Base-by-base conservation (phyloP, 306 rosid genomes). In the Trichosanthes cucumerina region DNA sequence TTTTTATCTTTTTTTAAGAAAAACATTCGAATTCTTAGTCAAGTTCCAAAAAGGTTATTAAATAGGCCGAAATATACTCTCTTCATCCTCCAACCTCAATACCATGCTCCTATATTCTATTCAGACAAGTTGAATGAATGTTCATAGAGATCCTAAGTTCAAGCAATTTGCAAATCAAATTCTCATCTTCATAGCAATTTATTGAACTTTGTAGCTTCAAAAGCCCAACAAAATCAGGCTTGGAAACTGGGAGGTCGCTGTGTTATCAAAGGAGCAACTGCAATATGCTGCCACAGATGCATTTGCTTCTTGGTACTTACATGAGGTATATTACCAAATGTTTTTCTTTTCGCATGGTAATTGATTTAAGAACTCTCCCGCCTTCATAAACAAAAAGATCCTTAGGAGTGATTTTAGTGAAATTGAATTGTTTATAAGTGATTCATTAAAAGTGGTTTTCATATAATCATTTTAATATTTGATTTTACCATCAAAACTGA, bases 211-310 rank as follows among this genome's bases (percentile, higher is more conserved):
- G 85, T 93, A 95, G 98, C 97, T 95, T 82, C 80, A 21, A 59
- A 95, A 95, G 81, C 90, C 92, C 70, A 81, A 34, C 8, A 85
- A 78, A 81, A 82, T 95, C 81, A 86, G 86, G 82, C 66, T 87
- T 75, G 96, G 97, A 79, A 95, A 95, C 83, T 95, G 98, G 96
- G 97, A 92, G 83, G 80, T 86, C 77, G 65, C 79, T 63, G 68
- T 76, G 81, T 80, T 95, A 58, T 91, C 98, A 39, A 76, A 84
- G 81, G 85, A 75, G 57, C 97, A 95, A 85, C 81, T 91, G 82
- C 81, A 86, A 38, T 95, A 95, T 86, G 98, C 97, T 59, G 97
- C 98, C 54, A 92, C 90, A 1, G 98, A 95, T 84, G 97, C 97
- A 70, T 92, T 85, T 80, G 89, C 89, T 77, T 92, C 97, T 78